phyloP scores from a whole-genome alignment of 2,329 filamentous ascomycete genomes.

The Talaromyces rugulosus region DNA sequence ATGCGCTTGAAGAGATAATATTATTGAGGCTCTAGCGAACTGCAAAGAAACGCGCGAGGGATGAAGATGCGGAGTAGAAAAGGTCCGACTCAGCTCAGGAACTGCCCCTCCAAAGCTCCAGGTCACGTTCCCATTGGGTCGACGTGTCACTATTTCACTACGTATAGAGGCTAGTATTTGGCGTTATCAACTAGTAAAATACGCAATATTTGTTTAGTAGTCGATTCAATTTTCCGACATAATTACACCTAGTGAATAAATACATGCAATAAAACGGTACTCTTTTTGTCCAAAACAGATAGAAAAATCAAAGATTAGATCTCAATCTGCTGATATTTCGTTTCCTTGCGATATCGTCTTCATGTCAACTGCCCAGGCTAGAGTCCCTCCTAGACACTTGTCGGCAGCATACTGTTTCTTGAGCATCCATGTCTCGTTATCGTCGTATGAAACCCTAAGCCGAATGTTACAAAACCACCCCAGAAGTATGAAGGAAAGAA shows the following conservation, averaged over 20 bases:
- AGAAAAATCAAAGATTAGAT: neutral
- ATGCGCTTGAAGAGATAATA: neutral
- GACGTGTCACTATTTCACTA: too few species aligned
- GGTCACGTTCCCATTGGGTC: neutral
- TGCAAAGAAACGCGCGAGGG: neutral
- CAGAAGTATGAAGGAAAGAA: too few species aligned
- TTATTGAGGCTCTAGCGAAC: too few species aligned
- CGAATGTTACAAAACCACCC: too few species aligned
- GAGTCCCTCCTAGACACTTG: conserved; percentile 29
- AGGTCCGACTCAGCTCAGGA: conserved; percentile 8
- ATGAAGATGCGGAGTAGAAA: neutral
- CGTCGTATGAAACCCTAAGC: conserved; percentile 27
- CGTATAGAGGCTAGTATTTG: neutral
- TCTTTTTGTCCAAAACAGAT: neutral
- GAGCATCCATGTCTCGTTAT: conserved; percentile 31
- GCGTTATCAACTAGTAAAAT: neutral
- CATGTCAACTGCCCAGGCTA: conserved; percentile 20
- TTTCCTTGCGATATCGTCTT: neutral
- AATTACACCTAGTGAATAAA: neutral
- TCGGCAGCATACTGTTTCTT: conserved; percentile 34
- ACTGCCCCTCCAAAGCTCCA: neutral
- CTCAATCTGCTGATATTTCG: neutral
- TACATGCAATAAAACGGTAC: neutral
- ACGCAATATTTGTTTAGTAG: neutral
- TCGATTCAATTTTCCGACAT: neutral